Conservation (phyloP, 2,329 filamentous ascomycete genomes). For the Aureobasidium sp. region DNA sequence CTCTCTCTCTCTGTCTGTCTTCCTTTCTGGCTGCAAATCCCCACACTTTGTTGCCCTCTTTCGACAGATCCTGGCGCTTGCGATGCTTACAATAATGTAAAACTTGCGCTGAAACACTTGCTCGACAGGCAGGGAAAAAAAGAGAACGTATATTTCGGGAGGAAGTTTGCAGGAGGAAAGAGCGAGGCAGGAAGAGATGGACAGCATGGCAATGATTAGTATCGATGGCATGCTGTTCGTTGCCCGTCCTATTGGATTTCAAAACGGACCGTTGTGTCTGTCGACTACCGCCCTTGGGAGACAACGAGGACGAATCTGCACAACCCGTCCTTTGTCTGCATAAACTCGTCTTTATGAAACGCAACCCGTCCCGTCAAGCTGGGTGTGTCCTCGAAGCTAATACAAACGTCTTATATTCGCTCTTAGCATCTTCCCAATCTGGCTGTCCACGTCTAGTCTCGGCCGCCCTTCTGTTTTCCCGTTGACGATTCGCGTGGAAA, state of each 20-base stretch:
- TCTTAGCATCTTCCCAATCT: neutral
- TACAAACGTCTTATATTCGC: conserved; percentile 10
- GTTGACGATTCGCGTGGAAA: conserved; percentile 7
- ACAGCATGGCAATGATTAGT: neutral
- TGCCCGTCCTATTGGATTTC: conserved; percentile 8
- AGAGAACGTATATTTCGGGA: too few relatives aligned
- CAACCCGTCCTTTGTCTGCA: neutral
- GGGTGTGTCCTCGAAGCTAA: neutral
- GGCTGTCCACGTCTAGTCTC: neutral
- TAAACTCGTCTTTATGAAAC: neutral
- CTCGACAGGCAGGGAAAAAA: too few relatives aligned
- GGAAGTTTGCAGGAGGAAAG: neutral
- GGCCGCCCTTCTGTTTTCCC: neutral
- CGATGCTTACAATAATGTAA: neutral
- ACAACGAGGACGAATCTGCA: neutral
- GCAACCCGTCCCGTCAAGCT: neutral
- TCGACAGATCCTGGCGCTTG: conserved; percentile 4
- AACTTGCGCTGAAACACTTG: conserved; percentile 2
- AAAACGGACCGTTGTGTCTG: conserved; percentile 9
- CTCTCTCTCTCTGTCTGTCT: too few relatives aligned
- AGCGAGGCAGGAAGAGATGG: neutral
- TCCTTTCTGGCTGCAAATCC: too few relatives aligned
- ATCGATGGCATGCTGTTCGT: neutral
- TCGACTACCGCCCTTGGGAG: neutral
- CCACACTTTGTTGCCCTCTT: conserved; percentile 1